A percentile compares a stretch with the other conserved stretches of the same genome.
Conservation (phyloP, 257 asterid genomes). For the Lycium barbarum region DNA sequence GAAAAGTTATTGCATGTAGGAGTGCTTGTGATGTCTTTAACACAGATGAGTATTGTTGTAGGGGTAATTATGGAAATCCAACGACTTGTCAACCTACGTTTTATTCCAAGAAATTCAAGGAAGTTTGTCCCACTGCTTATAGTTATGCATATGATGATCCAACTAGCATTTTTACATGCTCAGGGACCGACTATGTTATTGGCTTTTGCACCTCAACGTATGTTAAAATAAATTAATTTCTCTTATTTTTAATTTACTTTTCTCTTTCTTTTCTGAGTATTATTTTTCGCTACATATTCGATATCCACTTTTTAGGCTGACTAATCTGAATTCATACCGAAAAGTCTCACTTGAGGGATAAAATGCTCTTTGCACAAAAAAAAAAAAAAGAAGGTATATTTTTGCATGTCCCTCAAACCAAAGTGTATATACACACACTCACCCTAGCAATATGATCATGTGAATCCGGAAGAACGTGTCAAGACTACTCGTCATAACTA, state of each 20-base stretch:
- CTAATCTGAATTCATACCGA: too few species aligned
- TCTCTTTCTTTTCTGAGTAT: too few species aligned
- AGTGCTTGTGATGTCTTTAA: conserved; percentile 89
- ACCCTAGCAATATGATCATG: too few species aligned
- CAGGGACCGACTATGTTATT: conserved; percentile 68
- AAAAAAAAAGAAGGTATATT: too few species aligned
- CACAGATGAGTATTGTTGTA: conserved; percentile 90
- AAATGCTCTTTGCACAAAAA: too few species aligned
- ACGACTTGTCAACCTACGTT: conserved; percentile 72
- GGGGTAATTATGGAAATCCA: conserved; percentile 80
- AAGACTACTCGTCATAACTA: not conserved
- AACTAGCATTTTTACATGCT: conserved; percentile 73
- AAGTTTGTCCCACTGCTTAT: conserved; percentile 81
- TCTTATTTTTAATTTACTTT: too few species aligned
- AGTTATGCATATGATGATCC: conserved; percentile 98
- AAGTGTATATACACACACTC: too few species aligned
- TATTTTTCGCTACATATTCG: too few species aligned
- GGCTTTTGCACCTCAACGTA: conserved; percentile 82
- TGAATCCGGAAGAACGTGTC: too few species aligned
- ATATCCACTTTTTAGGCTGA: too few species aligned
- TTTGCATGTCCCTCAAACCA: too few species aligned
- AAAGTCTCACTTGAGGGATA: too few species aligned
- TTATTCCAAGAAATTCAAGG: conserved; percentile 74
- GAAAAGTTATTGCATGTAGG: conserved; percentile 67
- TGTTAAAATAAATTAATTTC: not conserved